These are phyloP conservation scores for Candida sithepensis DNA, from an alignment of 805 yeast genomes.

Conservation along the genomic window DNA sequence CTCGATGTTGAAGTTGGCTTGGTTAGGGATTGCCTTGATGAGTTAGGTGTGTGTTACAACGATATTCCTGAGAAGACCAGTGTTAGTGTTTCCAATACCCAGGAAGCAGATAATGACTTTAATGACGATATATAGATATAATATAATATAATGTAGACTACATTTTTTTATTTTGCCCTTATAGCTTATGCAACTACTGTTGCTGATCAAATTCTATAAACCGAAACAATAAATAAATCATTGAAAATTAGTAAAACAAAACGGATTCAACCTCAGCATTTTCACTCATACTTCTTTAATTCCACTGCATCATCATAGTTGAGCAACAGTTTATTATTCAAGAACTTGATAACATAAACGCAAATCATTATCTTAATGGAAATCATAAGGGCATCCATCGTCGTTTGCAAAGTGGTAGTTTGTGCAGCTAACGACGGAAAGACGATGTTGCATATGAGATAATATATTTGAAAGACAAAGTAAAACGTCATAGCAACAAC, in stretches of 20 bases:
- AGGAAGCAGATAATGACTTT: conserved; percentile 1
- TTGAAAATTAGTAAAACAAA: not conserved
- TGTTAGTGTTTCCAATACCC: not conserved
- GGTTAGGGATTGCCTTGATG: conserved; percentile 26
- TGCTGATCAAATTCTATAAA: no score
- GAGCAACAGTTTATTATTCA: conserved; percentile 23
- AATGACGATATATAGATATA: not conserved
- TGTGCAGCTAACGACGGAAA: not conserved
- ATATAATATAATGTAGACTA: not conserved
- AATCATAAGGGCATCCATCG: conserved; percentile 14
- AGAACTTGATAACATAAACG: conserved; percentile 14
- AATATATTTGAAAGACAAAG: conserved; percentile 2
- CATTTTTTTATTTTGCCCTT: not conserved
- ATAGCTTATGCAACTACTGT: no score
- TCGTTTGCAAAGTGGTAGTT: conserved; percentile 3
- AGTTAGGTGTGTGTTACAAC: conserved; percentile 27
- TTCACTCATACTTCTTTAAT: conserved; percentile 24
- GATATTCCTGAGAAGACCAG: not conserved
- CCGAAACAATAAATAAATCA: no score
- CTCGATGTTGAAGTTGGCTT: conserved; percentile 17
- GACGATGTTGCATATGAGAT: not conserved
- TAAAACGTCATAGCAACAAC: not conserved
- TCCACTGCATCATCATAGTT: conserved; percentile 24
- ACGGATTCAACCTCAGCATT: not conserved
- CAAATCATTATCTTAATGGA: conserved; percentile 14